These are phyloP conservation scores for Pythium pectinolyticum DNA, from an alignment of 352 stramenopile genomes.

Conservation along the genomic window DNA sequence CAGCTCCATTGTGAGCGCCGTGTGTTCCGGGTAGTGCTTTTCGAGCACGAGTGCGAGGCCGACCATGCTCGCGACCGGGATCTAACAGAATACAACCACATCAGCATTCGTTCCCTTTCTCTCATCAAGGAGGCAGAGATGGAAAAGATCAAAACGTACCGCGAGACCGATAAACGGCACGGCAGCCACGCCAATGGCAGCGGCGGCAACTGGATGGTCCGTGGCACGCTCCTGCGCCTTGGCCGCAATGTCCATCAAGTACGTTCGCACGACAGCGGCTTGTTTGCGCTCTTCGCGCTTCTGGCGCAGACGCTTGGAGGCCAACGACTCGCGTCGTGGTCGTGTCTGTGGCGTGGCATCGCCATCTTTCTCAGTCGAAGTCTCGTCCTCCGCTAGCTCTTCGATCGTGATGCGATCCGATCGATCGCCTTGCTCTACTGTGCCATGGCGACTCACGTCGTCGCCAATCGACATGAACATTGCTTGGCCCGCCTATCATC, in stretches of 20 bases:
- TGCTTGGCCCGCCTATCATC: conserved; percentile 45
- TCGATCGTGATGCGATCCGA: conserved; percentile 72
- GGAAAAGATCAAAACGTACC: conserved; percentile 35
- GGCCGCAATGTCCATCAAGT: conserved; percentile 45
- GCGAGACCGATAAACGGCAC: conserved; percentile 78
- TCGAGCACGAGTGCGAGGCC: conserved; percentile 72
- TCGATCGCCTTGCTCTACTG: conserved; percentile 32
- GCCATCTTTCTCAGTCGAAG: neutral
- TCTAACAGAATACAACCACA: conserved; percentile 31
- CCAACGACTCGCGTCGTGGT: conserved; percentile 9
- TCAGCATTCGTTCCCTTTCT: neutral
- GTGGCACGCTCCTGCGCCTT: conserved; percentile 39
- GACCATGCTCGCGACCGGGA: conserved; percentile 69
- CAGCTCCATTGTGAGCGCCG: conserved; percentile 64
- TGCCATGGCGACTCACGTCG: conserved; percentile 47
- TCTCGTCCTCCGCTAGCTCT: conserved; percentile 46
- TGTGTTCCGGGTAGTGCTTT: conserved; percentile 79
- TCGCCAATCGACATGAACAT: conserved; percentile 75
- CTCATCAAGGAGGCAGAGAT: too few relatives aligned
- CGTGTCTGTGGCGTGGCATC: neutral
- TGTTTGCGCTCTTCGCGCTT: conserved; percentile 37
- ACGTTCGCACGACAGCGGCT: conserved; percentile 42
- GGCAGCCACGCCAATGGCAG: conserved; percentile 53
- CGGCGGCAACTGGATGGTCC: conserved; percentile 64
- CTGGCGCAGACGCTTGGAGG: conserved; percentile 11